Base-by-base conservation (phyloP, 768 basidiomycete genomes). In the Tubosaeta brunneosetosa region DNA sequence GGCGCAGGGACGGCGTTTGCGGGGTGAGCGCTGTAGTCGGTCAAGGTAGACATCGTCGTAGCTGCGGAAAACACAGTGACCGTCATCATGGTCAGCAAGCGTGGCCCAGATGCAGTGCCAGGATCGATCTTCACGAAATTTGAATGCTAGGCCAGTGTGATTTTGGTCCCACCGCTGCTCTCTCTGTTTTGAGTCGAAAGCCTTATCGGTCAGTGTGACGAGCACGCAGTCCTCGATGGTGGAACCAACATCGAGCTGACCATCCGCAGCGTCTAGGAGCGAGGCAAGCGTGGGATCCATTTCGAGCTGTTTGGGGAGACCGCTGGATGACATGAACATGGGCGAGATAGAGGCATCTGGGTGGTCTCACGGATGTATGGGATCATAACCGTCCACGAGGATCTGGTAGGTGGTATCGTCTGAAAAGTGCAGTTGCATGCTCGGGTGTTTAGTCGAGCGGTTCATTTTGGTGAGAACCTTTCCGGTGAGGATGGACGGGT, bases 41-140 rank as follows among this genome's bases (percentile, higher is more conserved):
- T 80, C 74, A 41, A 84, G 66, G 60, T 82, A 83, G 19, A 83
- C 79, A 56, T 84, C 83, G 53, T 78, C 75, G 64, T 80, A 85
- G 61, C 75, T 83, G 56, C 80, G 74, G 61, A 82, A 84, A 29
- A 76, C 61, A 58, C 78, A 81, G 31, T 52, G 64, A 31, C 73
- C 74, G 29, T 68, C 63, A 60, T 82, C 76, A 53, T 76, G 71
- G 55, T 84, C 83, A 22, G 75, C 71, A 53, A 83, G 72, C 26
- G 74, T 75, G n/a, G 82, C 83, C 81, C 80, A 85, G 33, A 85
- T 75, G 65, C 81, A 84, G 52, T 83, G 80, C 83, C 83, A 86
- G n/a, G 62, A 63, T 37, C 38, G 56, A 34, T 73, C 67, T 64
- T 73, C 76, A 38, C 70, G 63, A 53, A 82, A 82, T 56, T 81